These are phyloP conservation scores for Leishmania tropica DNA, from an alignment of 208 protist genomes.

Conservation along the genomic window DNA sequence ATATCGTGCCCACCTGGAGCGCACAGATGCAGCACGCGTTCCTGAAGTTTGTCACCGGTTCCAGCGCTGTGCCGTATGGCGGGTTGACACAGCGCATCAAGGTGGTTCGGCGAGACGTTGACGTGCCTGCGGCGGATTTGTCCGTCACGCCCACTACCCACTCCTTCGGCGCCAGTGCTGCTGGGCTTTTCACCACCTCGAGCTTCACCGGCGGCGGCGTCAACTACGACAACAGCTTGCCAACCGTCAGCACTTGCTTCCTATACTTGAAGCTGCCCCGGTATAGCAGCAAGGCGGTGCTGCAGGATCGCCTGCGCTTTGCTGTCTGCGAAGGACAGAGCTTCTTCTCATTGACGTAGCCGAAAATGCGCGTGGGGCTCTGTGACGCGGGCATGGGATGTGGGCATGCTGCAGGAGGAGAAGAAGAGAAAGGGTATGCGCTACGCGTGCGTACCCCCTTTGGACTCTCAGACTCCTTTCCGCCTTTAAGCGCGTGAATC, in stretches of 20 bases:
- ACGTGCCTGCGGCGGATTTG: conserved; percentile 6
- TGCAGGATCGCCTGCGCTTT: conserved; percentile 61
- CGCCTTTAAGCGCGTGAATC: neutral
- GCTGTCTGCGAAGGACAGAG: conserved; percentile 78
- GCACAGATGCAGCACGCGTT: conserved; percentile 69
- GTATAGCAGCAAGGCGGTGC: conserved; percentile 83
- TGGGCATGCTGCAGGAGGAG: neutral
- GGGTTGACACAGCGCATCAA: conserved; percentile 73
- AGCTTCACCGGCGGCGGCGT: conserved; percentile 13
- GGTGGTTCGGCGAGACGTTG: conserved; percentile 69
- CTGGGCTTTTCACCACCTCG: neutral
- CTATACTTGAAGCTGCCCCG: conserved; percentile 95
- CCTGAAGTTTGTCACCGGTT: conserved; percentile 84
- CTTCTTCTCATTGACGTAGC: conserved; percentile 73
- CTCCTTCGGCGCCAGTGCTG: conserved; percentile 11
- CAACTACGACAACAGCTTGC: conserved; percentile 58
- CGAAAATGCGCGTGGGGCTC: neutral
- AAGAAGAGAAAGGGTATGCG: neutral
- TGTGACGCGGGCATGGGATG: neutral
- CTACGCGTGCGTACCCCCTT: neutral
- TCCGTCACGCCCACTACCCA: neutral
- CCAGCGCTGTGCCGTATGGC: conserved; percentile 52
- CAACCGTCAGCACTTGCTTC: conserved; percentile 97
- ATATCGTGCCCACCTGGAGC: conserved; percentile 61
- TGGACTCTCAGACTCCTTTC: neutral